Evolutionary conservation across 1,139 yeast species (phyloP).

Genomic region (Eremothecium gossypii): DNA sequence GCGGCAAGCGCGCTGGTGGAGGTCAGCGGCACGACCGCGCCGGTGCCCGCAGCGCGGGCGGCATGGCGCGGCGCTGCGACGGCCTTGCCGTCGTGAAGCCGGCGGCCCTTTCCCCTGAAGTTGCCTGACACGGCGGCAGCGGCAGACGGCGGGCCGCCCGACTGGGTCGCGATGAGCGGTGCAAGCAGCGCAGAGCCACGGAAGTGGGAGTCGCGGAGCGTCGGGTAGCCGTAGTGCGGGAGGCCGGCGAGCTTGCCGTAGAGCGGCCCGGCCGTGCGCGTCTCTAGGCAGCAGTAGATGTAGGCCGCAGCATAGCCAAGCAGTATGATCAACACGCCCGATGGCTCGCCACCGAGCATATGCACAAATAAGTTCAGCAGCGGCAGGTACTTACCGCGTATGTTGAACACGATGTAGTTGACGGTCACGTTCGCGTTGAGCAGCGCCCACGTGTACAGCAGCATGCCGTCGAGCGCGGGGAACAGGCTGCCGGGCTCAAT

Average conservation of each 20-base stretch:
- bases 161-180: conserved; percentile 5
- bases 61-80: neutral
- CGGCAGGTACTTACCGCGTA: conserved; percentile 27
- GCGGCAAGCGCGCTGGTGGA: conserved; percentile 51
- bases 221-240: conserved; percentile 15
- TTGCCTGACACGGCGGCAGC: neutral
- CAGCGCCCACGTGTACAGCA: conserved; percentile 28
- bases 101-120: conserved; percentile 3
- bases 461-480: conserved; percentile 19
- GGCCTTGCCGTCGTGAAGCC: conserved; percentile 4
- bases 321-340: conserved; percentile 13
- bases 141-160: neutral
- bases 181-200: neutral
- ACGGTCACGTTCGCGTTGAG: conserved; percentile 23
- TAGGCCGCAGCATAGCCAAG: conserved; percentile 25
- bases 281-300: conserved; percentile 27
- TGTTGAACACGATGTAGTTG: conserved; percentile 27
- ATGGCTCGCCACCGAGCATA: conserved; percentile 16
- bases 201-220: conserved; percentile 2
- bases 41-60: neutral
- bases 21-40: conserved; percentile 33
- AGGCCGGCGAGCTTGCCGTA: conserved; percentile 21
- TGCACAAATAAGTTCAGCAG: conserved; percentile 22
- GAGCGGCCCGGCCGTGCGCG: conserved; percentile 28
- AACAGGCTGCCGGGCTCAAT: conserved; percentile 12